Evolutionary conservation across 768 basidiomycete species (phyloP).

Genomic region (Boletus pseudopeckii): DNA sequence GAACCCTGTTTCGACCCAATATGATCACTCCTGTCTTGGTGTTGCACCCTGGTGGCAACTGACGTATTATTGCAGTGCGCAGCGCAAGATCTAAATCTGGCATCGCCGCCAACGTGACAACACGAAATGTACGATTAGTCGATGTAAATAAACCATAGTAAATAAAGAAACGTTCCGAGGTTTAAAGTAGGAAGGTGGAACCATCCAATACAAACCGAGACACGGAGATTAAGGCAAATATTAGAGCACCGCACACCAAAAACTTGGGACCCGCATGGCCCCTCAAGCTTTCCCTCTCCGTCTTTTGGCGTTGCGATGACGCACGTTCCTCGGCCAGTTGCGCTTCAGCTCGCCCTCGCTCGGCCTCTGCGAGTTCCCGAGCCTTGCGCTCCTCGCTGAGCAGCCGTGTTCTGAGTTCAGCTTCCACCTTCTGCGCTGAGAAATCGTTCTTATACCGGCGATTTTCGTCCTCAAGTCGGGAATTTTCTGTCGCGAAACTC

Average conservation of each 20-base stretch:
- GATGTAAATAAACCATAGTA: conserved; percentile 2
- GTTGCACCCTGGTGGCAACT: not conserved
- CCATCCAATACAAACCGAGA: conserved; percentile 14
- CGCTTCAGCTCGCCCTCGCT: conserved; percentile 11
- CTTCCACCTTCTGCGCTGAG: conserved; percentile 10
- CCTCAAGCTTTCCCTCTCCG: not conserved
- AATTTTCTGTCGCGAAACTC: conserved; percentile 34
- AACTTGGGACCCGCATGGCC: not conserved
- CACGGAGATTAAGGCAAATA: conserved; percentile 11
- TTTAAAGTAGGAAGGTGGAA: not conserved
- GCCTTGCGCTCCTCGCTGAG: conserved; percentile 23
- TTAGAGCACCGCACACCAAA: conserved; percentile 14
- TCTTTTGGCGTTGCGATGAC: conserved; percentile 3
- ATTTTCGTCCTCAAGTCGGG: conserved; percentile 25
- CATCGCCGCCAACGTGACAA: not conserved
- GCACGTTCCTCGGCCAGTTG: conserved; percentile 16
- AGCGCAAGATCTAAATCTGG: not conserved
- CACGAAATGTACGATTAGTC: not conserved
- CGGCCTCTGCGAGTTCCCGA: conserved; percentile 17
- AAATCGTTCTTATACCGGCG: conserved; percentile 8
- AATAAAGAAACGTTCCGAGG: not conserved
- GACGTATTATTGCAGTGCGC: not conserved
- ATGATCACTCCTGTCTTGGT: not conserved
- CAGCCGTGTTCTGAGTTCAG: conserved; percentile 7
- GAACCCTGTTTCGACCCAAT: not conserved